A percentile compares a stretch with the other conserved stretches of the same genome.
These are phyloP conservation scores for Porphyrellus cyaneotinctus DNA, from an alignment of 768 basidiomycete species.

Conservation along the genomic window DNA sequence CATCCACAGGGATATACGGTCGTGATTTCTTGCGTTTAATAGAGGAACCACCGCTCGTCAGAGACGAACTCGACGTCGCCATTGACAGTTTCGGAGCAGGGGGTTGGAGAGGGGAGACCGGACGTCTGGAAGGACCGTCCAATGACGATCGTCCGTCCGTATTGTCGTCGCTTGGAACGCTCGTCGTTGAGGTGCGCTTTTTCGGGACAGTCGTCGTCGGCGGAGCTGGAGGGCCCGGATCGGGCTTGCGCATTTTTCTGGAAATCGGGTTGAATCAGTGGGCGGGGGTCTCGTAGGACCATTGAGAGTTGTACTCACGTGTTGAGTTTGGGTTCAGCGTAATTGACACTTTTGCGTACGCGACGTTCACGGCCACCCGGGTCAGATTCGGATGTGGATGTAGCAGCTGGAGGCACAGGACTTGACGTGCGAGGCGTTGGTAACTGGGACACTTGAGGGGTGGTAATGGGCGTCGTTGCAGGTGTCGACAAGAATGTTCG, in stretches of 20 bases:
- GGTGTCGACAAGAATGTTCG: conserved; percentile 43
- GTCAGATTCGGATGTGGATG: conserved; percentile 33
- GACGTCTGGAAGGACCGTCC: conserved; percentile 35
- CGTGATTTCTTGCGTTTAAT: conserved; percentile 54
- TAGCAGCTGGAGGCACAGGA: conserved; percentile 36
- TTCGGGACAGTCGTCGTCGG: conserved; percentile 31
- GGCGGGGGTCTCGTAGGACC: neutral
- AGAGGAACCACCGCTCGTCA: conserved; percentile 20
- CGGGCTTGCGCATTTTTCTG: conserved; percentile 90
- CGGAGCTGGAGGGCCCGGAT: conserved; percentile 41
- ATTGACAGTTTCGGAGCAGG: conserved; percentile 37
- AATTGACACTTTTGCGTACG: conserved; percentile 76
- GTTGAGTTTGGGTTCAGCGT: conserved; percentile 84
- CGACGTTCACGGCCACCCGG: conserved; percentile 46
- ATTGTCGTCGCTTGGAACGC: conserved; percentile 35
- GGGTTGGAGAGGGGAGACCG: conserved; percentile 24
- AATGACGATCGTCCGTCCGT: conserved; percentile 38
- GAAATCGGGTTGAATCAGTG: conserved; percentile 7
- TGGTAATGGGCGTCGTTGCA: conserved; percentile 38
- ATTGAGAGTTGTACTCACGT: conserved; percentile 55
- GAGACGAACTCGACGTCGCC: conserved; percentile 33
- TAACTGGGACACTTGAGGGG: conserved; percentile 34
- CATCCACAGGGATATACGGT: conserved; percentile 41
- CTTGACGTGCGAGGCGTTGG: conserved; percentile 53
- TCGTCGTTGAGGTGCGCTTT: conserved; percentile 42